These are phyloP conservation scores for Pythium graminicola DNA, from an alignment of 352 stramenopile genomes.

Conservation along the genomic window DNA sequence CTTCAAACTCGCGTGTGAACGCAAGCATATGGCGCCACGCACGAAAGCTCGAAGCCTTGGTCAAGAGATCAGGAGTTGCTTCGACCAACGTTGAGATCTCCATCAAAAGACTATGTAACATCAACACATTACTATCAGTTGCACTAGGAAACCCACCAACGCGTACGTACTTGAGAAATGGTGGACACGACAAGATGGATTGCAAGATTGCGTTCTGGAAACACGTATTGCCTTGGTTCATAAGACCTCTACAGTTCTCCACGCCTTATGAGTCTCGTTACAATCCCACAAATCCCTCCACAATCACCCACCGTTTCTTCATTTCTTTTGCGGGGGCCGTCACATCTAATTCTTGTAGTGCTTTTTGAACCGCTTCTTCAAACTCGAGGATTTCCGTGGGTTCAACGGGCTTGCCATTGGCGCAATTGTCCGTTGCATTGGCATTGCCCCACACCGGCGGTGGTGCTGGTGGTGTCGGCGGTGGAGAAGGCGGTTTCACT, in stretches of 20 bases:
- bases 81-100: conserved; percentile 49
- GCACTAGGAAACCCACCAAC: too few species aligned
- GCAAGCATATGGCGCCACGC: conserved; percentile 74
- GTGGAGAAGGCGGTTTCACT: conserved; percentile 26
- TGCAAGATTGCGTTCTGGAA: conserved; percentile 88
- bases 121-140: background rate
- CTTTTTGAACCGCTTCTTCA: conserved; percentile 61
- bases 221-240: conserved; percentile 86
- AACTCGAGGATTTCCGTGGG: too few species aligned
- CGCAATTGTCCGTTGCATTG: too few species aligned
- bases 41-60: conserved; percentile 45
- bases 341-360: conserved; percentile 46
- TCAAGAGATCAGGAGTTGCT: conserved; percentile 39
- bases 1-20: conserved; percentile 77
- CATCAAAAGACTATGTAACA: conserved; percentile 41
- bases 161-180: conserved; percentile 79
- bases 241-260: conserved; percentile 36
- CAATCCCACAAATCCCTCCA: background rate
- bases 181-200: conserved; percentile 66
- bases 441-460: conserved; percentile 26
- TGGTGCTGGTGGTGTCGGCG: conserved; percentile 6
- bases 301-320: conserved; percentile 58
- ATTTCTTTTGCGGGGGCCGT: conserved; percentile 65
- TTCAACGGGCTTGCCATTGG: too few species aligned
- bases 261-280: background rate